Percentiles rank a stretch among this genome's conserved stretches.
phyloP scores from a whole-genome alignment of 345 rosid genomes.

The Balakata baccata region DNA sequence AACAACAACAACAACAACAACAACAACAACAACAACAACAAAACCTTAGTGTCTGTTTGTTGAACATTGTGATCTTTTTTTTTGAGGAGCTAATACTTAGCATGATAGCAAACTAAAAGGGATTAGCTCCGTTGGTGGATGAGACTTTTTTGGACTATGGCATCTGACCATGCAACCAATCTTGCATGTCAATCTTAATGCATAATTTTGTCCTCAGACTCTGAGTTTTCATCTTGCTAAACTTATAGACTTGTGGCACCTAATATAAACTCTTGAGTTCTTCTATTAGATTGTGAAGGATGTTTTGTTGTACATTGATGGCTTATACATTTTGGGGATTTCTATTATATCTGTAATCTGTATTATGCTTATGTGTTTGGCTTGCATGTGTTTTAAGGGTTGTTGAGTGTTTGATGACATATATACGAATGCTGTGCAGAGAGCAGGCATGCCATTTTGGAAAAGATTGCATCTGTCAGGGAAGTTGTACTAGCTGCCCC shows the following conservation, averaged over 20 bases:
- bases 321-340: neutral
- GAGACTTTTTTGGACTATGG: neutral
- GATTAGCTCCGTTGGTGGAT: neutral
- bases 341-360: neutral
- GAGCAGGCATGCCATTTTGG: slow-evolving; percentile 47
- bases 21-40: too few relatives aligned
- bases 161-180: neutral
- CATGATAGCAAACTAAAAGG: neutral
- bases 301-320: neutral
- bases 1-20: too few relatives aligned
- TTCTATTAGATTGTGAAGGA: neutral
- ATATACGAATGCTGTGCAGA: slow-evolving; percentile 43
- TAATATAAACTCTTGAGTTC: neutral
- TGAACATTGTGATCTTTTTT: neutral
- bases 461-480: slow-evolving; percentile 83
- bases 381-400: neutral
- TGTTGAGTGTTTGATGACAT: neutral
- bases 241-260: neutral
- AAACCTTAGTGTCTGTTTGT: slow-evolving; percentile 10
- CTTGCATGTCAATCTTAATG: neutral
- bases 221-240: neutral
- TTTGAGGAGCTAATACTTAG: neutral
- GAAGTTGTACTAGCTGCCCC: slow-evolving; percentile 94
- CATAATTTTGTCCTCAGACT: neutral
- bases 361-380: neutral